Conservation (phyloP, 768 basidiomycete genomes). For the Gyrodon lividus region DNA sequence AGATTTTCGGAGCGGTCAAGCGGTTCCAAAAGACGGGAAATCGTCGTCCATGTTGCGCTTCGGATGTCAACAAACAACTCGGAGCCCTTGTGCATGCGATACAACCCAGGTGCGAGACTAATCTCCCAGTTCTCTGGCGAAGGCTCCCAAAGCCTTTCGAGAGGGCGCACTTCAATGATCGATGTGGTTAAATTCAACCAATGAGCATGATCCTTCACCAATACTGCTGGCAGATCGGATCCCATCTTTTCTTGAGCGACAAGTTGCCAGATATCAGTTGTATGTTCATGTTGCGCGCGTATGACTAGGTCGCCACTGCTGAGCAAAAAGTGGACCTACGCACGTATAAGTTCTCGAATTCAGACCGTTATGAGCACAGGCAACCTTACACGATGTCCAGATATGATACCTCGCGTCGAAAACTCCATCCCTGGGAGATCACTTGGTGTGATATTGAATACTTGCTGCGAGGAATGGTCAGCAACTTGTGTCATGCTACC, state of each 20-base stretch:
- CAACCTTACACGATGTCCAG: constrained; percentile 17
- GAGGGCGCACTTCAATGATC: constrained; percentile 29
- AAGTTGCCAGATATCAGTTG: constrained; percentile 17
- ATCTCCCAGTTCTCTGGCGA: constrained; percentile 30
- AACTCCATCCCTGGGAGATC: constrained; percentile 29
- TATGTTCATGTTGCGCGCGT: constrained; percentile 3
- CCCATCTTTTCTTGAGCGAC: constrained; percentile 22
- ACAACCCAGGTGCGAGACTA: constrained; percentile 6
- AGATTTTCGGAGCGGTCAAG: constrained; percentile 26
- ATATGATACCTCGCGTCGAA: constrained; percentile 16
- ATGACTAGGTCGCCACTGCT: constrained; percentile 18
- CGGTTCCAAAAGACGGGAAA: constrained; percentile 21
- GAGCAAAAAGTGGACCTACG: constrained; percentile 26
- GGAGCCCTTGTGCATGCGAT: constrained; percentile 7
- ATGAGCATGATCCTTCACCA: constrained; percentile 26
- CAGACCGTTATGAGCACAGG: neutral
- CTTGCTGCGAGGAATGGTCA: constrained; percentile 15
- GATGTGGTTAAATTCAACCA: constrained; percentile 30
- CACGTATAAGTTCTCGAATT: neutral
- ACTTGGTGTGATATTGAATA: constrained; percentile 22
- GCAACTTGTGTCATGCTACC: too few species aligned
- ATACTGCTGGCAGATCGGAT: constrained; percentile 24
- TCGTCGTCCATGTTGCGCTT: constrained; percentile 28
- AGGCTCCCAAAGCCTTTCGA: constrained; percentile 22
- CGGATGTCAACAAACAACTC: constrained; percentile 25